A percentile compares a stretch with the other conserved stretches of the same genome.
Evolutionary conservation across 78 protist species (phyloP).

Genomic region (Bodo saltans): DNA sequence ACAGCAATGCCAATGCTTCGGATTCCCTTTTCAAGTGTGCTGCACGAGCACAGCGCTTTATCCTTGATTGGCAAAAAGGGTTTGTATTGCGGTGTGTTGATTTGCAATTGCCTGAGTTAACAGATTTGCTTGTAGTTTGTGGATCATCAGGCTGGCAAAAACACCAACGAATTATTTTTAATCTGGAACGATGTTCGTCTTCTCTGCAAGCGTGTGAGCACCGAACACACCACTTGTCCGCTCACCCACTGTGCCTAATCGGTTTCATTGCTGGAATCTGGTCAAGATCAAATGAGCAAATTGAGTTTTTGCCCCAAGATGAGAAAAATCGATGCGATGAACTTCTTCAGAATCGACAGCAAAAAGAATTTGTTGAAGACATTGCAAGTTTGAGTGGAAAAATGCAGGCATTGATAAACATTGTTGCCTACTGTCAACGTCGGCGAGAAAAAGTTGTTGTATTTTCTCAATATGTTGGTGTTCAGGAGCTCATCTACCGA

Average conservation of each 20-base stretch:
- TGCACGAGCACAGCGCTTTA: neutral
- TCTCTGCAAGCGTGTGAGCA: neutral
- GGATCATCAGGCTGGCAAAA: neutral
- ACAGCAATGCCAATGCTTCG: neutral
- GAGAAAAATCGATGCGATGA: too few species aligned
- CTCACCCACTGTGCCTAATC: neutral
- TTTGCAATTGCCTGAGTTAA: neutral
- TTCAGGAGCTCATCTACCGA: neutral
- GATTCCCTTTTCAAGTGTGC: neutral
- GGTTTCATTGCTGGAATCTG: neutral
- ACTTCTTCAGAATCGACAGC: too few species aligned
- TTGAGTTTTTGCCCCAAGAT: too few species aligned
- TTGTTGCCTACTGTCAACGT: neutral
- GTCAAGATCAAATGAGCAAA: too few species aligned
- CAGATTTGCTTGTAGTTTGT: neutral
- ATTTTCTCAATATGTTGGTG: neutral
- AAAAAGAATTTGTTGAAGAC: neutral
- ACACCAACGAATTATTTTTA: neutral
- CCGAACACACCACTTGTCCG: neutral
- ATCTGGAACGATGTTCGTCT: neutral
- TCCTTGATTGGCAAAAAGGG: neutral
- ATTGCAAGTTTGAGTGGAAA: neutral
- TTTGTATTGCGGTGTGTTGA: neutral
- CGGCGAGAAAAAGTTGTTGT: neutral
- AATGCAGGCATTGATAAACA: neutral